These are phyloP conservation scores for Chlorella vulgaris DNA, from an alignment of 139 green algal species.

Conservation along the genomic window DNA sequence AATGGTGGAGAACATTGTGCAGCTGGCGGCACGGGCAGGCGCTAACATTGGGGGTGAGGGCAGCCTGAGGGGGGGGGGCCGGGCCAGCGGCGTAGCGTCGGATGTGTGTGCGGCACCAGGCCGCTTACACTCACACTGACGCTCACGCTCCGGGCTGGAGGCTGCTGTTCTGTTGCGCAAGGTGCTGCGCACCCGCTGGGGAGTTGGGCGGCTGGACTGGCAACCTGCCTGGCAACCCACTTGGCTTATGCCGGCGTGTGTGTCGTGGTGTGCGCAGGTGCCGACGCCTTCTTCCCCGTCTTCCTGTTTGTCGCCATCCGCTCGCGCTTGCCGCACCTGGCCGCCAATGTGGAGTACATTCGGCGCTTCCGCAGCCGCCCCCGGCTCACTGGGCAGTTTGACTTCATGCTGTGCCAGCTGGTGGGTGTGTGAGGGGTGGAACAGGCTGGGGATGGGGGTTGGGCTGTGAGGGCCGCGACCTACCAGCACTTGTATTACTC, in stretches of 20 bases:
- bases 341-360: slow-evolving; percentile 83
- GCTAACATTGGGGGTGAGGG: slow-evolving; percentile 31
- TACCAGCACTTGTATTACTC: background rate
- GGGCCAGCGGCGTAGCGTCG: no score
- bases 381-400: slow-evolving; percentile 56
- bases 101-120: no score
- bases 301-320: slow-evolving; percentile 90
- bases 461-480: background rate
- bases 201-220: background rate
- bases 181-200: no score
- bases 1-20: slow-evolving; percentile 41
- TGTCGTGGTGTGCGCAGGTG: slow-evolving; percentile 73
- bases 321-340: slow-evolving; percentile 70
- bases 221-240: no score
- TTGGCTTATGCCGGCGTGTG: no score
- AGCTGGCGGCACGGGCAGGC: slow-evolving; percentile 19
- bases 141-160: no score
- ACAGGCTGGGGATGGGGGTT: background rate
- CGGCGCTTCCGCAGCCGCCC: slow-evolving; percentile 62
- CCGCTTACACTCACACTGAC: no score
- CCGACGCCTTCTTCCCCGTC: slow-evolving; percentile 95
- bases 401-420: slow-evolving; percentile 53
- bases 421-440: background rate
- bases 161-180: no score
- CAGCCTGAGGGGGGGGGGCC: no score